phyloP scores from a whole-genome alignment of 345 rosid genomes.

The Populus nigra region DNA sequence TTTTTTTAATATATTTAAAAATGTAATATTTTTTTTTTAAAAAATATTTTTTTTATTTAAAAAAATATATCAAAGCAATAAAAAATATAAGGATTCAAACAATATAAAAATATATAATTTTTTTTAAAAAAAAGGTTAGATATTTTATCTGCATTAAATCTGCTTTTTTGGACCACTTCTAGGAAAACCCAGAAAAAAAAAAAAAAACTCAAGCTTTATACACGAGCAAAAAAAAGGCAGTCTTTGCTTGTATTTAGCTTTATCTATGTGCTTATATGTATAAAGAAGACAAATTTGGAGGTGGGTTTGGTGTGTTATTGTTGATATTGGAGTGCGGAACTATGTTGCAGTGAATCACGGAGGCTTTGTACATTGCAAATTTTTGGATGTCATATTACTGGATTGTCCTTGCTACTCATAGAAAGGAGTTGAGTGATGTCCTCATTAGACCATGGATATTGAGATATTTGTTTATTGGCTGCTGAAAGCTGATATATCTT shows the following conservation, averaged over 20 bases:
- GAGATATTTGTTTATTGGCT: slow-evolving; percentile 9
- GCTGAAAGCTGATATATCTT: neutral
- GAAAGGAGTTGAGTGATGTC: slow-evolving; percentile 2
- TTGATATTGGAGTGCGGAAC: slow-evolving; percentile 36
- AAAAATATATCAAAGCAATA: no score
- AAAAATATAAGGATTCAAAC: no score
- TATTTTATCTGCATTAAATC: no score
- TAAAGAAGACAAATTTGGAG: slow-evolving; percentile 26
- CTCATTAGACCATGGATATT: neutral
- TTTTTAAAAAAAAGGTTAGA: no score
- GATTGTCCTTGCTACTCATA: slow-evolving; percentile 19
- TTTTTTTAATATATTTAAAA: no score
- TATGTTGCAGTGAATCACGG: slow-evolving; percentile 33
- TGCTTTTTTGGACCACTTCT: no score
- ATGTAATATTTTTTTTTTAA: no score
- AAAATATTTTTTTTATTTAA: no score
- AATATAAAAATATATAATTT: no score
- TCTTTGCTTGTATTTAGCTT: neutral
- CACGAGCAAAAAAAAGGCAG: neutral
- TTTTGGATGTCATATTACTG: slow-evolving; percentile 16
- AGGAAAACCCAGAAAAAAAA: no score
- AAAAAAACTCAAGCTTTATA: neutral
- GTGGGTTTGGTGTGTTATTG: slow-evolving; percentile 26
- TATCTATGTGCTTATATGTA: neutral
- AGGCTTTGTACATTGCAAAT: slow-evolving; percentile 27